Conservation (phyloP, 768 basidiomycete species). For the Phanerochaete carnosa region DNA sequence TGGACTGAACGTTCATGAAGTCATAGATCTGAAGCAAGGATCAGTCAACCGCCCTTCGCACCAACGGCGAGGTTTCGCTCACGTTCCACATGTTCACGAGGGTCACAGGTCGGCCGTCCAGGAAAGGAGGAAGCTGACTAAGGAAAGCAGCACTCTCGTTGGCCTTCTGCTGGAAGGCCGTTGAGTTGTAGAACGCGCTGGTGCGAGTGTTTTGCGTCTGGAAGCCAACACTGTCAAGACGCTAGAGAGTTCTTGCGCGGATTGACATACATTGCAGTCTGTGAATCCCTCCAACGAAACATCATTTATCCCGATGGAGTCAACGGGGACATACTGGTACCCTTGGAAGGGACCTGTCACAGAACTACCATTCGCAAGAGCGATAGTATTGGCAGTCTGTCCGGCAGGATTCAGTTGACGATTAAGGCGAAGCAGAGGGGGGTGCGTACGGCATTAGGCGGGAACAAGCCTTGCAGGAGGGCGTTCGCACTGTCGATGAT, state of each 20-base stretch:
- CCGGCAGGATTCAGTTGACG: no score
- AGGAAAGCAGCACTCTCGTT: slow-evolving; percentile 23
- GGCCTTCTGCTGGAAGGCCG: slow-evolving; percentile 21
- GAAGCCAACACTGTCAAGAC: background rate
- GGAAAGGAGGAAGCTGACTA: slow-evolving; percentile 21
- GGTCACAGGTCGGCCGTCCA: slow-evolving; percentile 23
- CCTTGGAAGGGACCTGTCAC: slow-evolving; percentile 4
- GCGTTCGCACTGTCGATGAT: slow-evolving; percentile 65
- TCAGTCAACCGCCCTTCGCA: background rate
- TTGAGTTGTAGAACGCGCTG: slow-evolving; percentile 27
- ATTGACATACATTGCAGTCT: slow-evolving; percentile 17
- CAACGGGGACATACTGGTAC: slow-evolving; percentile 15
- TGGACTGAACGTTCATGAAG: slow-evolving; percentile 36
- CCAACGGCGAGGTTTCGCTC: background rate
- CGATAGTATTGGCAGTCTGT: slow-evolving; percentile 1
- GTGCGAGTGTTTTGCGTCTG: slow-evolving; percentile 23
- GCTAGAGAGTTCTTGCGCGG: background rate
- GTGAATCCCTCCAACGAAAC: slow-evolving; percentile 23
- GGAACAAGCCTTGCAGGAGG: slow-evolving; percentile 68
- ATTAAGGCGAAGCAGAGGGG: background rate
- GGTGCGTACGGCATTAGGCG: slow-evolving; percentile 19
- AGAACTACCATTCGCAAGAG: slow-evolving; percentile 5
- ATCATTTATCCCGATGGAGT: slow-evolving; percentile 23
- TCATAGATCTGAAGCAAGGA: slow-evolving; percentile 26
- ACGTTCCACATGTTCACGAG: slow-evolving; percentile 24